Conservation (phyloP, 441 rosid genomes). For the Gossypium trilobum region DNA sequence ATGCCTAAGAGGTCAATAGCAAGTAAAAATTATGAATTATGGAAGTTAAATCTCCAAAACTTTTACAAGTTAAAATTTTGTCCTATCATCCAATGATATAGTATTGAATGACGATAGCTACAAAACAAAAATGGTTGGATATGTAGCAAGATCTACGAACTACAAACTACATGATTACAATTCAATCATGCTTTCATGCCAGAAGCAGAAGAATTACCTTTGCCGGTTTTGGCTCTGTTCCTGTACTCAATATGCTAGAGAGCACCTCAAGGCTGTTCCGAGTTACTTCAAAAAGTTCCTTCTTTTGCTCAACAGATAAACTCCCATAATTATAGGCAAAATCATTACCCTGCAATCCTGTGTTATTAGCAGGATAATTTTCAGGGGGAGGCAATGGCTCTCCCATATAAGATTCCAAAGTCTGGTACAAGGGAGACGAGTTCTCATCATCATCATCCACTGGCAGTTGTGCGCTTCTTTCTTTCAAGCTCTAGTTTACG, state of each 20-base stretch:
- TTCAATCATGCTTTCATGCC: background rate
- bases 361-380: constrained; percentile 43
- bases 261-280: constrained; percentile 75
- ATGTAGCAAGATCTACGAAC: background rate
- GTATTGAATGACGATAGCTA: background rate
- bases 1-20: background rate
- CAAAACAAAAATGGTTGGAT: background rate
- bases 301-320: constrained; percentile 51
- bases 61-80: background rate
- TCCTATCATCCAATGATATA: background rate
- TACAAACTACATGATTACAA: background rate
- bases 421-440: constrained; percentile 23
- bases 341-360: constrained; percentile 25
- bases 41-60: background rate
- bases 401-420: constrained; percentile 47
- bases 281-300: constrained; percentile 50
- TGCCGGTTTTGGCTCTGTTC: constrained; percentile 42
- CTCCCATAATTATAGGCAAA: constrained; percentile 27
- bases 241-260: constrained; percentile 53
- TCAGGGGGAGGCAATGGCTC: constrained; percentile 52
- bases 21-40: background rate
- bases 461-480: constrained; percentile 20
- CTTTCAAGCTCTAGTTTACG: constrained; percentile 41
- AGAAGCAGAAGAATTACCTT: constrained; percentile 35
- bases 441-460: constrained; percentile 30